Percentiles rank a stretch among this genome's conserved stretches.
These are phyloP conservation scores for Metschnikowia chrysomelidarum DNA, from an alignment of 805 yeast species.

Conservation along the genomic window DNA sequence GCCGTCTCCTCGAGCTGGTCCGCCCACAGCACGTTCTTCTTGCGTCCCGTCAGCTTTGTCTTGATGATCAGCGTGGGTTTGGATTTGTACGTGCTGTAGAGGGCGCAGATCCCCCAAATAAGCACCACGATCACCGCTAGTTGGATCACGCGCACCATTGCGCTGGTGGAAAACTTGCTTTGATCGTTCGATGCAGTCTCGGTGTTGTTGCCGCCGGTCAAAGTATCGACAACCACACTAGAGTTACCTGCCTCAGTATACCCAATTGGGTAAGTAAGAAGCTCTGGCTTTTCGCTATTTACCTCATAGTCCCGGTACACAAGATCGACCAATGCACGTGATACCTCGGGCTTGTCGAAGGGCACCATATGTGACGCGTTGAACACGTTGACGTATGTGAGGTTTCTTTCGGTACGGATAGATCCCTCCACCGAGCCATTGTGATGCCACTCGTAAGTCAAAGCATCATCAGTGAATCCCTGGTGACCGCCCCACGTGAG, in stretches of 20 bases:
- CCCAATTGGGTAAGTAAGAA: constrained; percentile 11
- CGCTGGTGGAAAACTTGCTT: constrained; percentile 13
- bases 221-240: no score
- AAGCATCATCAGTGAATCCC: constrained; percentile 46
- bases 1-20: constrained; percentile 41
- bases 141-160: constrained; percentile 40
- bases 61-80: constrained; percentile 43
- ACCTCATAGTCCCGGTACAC: constrained; percentile 21
- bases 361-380: constrained; percentile 96
- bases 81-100: constrained; percentile 36
- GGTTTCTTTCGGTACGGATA: constrained; percentile 54
- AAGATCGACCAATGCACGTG: constrained; percentile 69
- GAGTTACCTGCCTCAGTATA: not conserved
- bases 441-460: constrained; percentile 42
- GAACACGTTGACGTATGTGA: constrained; percentile 71
- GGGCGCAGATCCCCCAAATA: constrained; percentile 41
- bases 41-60: constrained; percentile 31
- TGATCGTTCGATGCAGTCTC: no score
- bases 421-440: constrained; percentile 38
- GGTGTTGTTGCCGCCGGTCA: no score
- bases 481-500: constrained; percentile 56
- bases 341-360: constrained; percentile 65
- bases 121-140: constrained; percentile 36
- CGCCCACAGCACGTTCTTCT: constrained; percentile 49
- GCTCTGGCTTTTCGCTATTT: constrained; percentile 16